A percentile compares a stretch with the other conserved stretches of the same genome.
phyloP scores from a whole-genome alignment of 2,329 filamentous ascomycete species.

The Microdochium paspali region DNA sequence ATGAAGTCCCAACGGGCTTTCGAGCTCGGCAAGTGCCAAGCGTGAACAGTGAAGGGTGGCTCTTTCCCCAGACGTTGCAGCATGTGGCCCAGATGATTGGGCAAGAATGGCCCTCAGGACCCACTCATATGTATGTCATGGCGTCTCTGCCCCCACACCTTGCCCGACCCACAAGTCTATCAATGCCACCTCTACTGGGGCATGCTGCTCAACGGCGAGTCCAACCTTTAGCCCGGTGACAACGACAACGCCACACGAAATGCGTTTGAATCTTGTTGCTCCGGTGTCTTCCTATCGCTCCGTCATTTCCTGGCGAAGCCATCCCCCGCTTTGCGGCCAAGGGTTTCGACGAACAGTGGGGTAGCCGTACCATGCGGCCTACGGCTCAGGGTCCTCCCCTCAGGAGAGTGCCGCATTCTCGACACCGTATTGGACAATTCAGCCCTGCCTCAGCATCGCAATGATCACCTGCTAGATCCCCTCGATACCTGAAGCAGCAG shows the following conservation, averaged over 20 bases:
- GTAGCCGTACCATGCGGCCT: not conserved
- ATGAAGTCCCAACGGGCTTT: too few relatives aligned
- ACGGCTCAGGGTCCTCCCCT: not conserved
- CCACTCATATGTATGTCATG: not conserved
- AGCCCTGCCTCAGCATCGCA: not conserved
- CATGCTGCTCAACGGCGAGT: too few relatives aligned
- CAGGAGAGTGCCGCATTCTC: not conserved
- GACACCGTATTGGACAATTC: not conserved
- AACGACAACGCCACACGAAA: not conserved
- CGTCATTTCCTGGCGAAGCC: too few relatives aligned
- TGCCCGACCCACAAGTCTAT: too few relatives aligned
- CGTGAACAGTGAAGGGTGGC: not conserved
- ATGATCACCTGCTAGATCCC: not conserved
- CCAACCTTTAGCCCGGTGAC: too few relatives aligned
- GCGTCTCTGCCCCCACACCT: not conserved
- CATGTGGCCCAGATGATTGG: not conserved
- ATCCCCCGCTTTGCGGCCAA: not conserved
- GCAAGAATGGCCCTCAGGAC: not conserved
- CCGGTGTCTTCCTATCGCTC: too few relatives aligned
- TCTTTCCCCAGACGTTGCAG: not conserved
- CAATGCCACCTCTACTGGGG: too few relatives aligned
- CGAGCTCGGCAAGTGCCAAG: too few relatives aligned
- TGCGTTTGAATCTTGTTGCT: too few relatives aligned
- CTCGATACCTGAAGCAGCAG: not conserved
- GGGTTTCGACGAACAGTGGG: not conserved